Base-by-base conservation (phyloP, 139 green algal genomes). In the Chlamydomonas eustigma region DNA sequence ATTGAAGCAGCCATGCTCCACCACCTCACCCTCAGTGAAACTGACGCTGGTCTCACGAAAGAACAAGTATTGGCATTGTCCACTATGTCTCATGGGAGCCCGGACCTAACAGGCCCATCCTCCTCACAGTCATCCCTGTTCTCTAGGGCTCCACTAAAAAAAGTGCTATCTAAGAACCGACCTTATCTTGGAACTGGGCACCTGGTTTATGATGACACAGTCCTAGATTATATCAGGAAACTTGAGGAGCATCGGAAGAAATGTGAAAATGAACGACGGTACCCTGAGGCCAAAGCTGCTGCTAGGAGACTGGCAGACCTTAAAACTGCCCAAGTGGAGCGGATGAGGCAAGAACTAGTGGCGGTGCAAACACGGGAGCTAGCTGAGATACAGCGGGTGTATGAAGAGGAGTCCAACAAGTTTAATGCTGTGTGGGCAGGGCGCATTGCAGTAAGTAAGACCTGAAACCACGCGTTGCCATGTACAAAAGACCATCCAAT, bases 211-310 rank as follows among this genome's bases (percentile, higher is more conserved):
- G 83, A 88, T 64, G 80, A 83, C 24, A 77, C 83, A 58, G 78
- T 88, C 30, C 25, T 86, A 18, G 18, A 38, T 5, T 88, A 88
- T 74, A 82, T 88, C 31, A 0, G 6, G 1, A 81, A 81, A 38
- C 83, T 88, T 18, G 76, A 88, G n/a, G 76, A 86, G 39, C 83
- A 85, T 68, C 34, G 80, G 2, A 76, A 73, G 37, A 74, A 69
- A 36, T 85, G 80, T 64, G 81, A 83, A 71, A 24, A 30, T 0
- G 81, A 86, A n/a, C 77, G 81, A 39, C 32, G 81, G n/a, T 86
- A 86, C 67, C 37, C 69, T 30, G 81, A 86, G 36, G 81, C 81
- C 44, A 83, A 79, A 64, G 75, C 78, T 12, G 77, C 81, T 22
- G 24, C 77, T 1, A 68, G 50, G 25, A 35, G 81, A 2, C 70